These are phyloP conservation scores for Pugionium cornutum DNA, from an alignment of 345 rosid genomes.

Conservation along the genomic window DNA sequence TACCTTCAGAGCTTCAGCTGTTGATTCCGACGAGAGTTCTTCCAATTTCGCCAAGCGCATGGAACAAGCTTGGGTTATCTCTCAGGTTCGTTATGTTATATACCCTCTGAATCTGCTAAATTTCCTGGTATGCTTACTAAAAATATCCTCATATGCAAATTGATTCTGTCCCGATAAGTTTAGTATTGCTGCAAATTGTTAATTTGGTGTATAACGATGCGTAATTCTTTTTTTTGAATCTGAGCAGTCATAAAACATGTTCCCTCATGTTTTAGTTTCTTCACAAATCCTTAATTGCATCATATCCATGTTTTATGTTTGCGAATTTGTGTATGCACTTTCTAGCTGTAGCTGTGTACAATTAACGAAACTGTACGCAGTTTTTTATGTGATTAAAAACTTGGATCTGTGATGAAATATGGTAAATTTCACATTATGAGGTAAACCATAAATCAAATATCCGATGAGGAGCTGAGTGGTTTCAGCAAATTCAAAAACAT, in stretches of 20 bases:
- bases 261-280: not conserved
- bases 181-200: not conserved
- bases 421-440: not conserved
- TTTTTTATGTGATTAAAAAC: not conserved
- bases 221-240: not conserved
- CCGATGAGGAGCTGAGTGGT: not conserved
- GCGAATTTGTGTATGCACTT: not conserved
- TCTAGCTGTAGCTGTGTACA: not conserved
- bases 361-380: not conserved
- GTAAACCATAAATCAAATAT: not conserved
- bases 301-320: not conserved
- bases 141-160: not conserved
- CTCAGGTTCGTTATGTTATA: slow-evolving; percentile 53
- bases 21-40: slow-evolving; percentile 75
- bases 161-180: not conserved
- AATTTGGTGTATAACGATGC: not conserved
- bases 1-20: slow-evolving; percentile 55
- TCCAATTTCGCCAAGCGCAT: slow-evolving; percentile 74
- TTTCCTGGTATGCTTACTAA: not conserved
- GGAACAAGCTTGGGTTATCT: slow-evolving; percentile 88
- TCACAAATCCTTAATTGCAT: not conserved
- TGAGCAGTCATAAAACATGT: not conserved
- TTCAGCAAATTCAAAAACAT: not conserved
- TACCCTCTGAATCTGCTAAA: not conserved
- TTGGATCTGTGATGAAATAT: slow-evolving; percentile 1